Conservation (phyloP, 768 basidiomycete genomes). For the Amanita thiersii region DNA sequence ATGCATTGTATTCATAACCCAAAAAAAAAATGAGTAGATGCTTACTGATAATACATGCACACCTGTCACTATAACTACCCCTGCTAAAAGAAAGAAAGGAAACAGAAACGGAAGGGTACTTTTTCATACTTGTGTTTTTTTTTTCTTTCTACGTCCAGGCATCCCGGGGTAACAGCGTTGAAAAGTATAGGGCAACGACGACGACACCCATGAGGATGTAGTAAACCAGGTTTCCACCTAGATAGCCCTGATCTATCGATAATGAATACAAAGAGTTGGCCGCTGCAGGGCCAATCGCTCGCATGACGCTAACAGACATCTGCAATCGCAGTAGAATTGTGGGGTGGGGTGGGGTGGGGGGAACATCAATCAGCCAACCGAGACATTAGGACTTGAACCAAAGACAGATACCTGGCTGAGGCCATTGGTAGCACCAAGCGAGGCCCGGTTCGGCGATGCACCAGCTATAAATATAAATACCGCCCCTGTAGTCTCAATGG, state of each 20-base stretch:
- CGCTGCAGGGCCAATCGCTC: conserved; percentile 46
- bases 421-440: conserved; percentile 70
- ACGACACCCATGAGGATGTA: conserved; percentile 25
- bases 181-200: conserved; percentile 20
- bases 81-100: no score
- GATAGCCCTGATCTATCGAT: conserved; percentile 43
- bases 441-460: conserved; percentile 56
- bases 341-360: background rate
- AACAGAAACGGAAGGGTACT: no score
- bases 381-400: background rate
- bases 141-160: no score
- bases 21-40: no score
- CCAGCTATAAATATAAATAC: conserved; percentile 65
- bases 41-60: no score
- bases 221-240: conserved; percentile 55
- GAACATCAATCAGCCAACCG: no score
- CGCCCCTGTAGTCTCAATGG: conserved; percentile 43
- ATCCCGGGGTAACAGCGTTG: conserved; percentile 27
- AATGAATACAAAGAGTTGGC: conserved; percentile 63
- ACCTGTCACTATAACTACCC: no score
- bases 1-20: no score
- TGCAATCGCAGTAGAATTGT: conserved; percentile 10
- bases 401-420: conserved; percentile 33
- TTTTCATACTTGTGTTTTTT: no score
- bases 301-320: conserved; percentile 30